Base-by-base conservation (phyloP, 2,329 filamentous ascomycete species). In the Pseudopyricularia cyperi region DNA sequence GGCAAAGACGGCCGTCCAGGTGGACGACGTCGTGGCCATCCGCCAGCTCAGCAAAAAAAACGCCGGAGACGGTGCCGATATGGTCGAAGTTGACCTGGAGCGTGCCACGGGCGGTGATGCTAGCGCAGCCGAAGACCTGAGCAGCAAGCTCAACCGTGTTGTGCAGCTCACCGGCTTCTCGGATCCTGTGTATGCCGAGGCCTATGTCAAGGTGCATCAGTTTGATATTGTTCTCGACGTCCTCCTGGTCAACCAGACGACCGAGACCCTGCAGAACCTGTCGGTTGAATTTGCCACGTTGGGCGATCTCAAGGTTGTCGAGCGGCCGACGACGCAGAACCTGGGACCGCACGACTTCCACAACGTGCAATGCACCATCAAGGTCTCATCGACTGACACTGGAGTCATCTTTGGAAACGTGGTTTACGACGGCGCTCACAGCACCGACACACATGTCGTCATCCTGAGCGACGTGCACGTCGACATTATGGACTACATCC, bases 401-500 rank as follows among this genome's bases (percentile, higher is more conserved):
- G 93, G 93, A 53, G 93, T 98, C 58, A 98, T 98, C 60, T 98
- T 98, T 62, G 93, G 93, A 59, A 98, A 98, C 64, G 90, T 98
- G 24, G 87, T 98, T 7, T 98, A 98, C 67, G 93, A 98, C 61
- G 93, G 91, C 30, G 80, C 90, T 6, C 89, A 88, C 69, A 90
- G 85, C 47, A 94, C 87, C 1, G 93, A 95, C 65, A 94, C 87
- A 52, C 94, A 95, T 59, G 93, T 98, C 8, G 93, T 98, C 52
- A 98, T 98, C 59, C 78, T 98, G 52, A 97, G 97, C 65, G 93
- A 98, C 66, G 82, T 98, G 30, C 93, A 98, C 63, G 91, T 97
- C 53, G 93, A 98, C 64, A 96, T 98, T 58, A 98, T 98, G 93
- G 93, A 98, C 71, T 98, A 98, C 72, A 98, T 98, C 62, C 91